Base-by-base conservation (phyloP, 2,329 filamentous ascomycete species). In the Talaromyces sp. region DNA sequence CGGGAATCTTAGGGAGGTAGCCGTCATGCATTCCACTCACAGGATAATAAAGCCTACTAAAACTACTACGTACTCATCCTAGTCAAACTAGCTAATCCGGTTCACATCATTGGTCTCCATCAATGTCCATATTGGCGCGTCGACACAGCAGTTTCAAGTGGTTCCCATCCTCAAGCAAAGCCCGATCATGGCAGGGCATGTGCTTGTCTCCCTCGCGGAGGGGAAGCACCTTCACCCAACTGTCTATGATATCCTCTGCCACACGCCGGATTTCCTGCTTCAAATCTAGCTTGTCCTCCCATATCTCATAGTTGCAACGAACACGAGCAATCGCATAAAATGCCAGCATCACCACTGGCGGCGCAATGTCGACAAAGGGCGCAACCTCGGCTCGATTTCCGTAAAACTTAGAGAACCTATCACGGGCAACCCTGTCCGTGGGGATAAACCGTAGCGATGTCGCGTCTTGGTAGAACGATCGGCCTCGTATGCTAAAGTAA, bases 251-350 rank as follows among this genome's bases (percentile, higher is more conserved):
- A 23, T 34, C n/a, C 27, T 59, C 61, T 14, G 56, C 56, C 12
- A 36, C 53, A n/a, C 52, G 42, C 14, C 51, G 51, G 16, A 62
- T 56, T 5, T 33, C 36, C 34, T 40, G 61, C 51, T 62, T 59
- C 14, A 40, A 50, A 3, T 56, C 31, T 2, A 62, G 51, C 7
- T 59, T 56, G 18, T 52, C 61, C n/a, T 59, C 52, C 61, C 61
- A 59, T 14, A 62, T 52, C 3, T 56, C 61, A 28, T 42, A n/a
- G 2, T 40, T 42, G 40, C 52, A 62, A 6, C 61, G 61, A 1
- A 62, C 52, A n/a, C 61, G 61, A 12, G 57, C n/a, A 23, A 62
- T 51, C 10, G 59, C 51, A 23, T 59, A 23, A 33, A 62, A 62
- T 5, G 56, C 51, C 6, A 57, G 31, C 7, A 59, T 30, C 4